A percentile compares a stretch with the other conserved stretches of the same genome.
Conservation (phyloP, 179 eudicot genomes). For the Silene coronaria region DNA sequence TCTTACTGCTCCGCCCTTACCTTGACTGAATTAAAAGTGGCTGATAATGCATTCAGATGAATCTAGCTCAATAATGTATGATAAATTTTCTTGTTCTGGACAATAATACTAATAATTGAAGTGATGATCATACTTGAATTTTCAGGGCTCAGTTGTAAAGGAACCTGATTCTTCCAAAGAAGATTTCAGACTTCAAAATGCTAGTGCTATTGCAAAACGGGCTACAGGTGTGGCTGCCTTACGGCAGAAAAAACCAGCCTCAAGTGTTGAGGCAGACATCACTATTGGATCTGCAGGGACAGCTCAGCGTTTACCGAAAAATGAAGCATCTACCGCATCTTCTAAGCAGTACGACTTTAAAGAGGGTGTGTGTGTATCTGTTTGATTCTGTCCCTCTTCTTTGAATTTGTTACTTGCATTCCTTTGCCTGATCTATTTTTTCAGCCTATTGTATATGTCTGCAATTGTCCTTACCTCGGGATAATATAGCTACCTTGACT, state of each 20-base stretch:
- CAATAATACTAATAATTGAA: background rate
- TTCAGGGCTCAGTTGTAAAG: slow-evolving; percentile 59
- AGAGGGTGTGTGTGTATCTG: slow-evolving; percentile 44
- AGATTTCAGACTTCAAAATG: slow-evolving; percentile 52
- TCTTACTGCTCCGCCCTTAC: background rate
- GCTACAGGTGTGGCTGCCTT: slow-evolving; percentile 43
- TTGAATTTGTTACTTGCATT: background rate
- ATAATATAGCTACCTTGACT: background rate
- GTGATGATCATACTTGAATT: background rate
- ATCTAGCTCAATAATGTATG: background rate
- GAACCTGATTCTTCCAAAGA: slow-evolving; percentile 59
- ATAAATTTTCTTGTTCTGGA: background rate
- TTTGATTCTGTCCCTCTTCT: background rate
- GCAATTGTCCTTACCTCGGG: background rate
- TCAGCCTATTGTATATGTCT: background rate
- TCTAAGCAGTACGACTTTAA: slow-evolving; percentile 67
- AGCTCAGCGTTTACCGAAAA: slow-evolving; percentile 71
- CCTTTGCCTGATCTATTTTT: background rate
- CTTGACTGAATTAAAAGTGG: background rate
- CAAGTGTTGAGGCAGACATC: slow-evolving; percentile 82
- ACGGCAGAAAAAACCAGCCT: slow-evolving; percentile 64
- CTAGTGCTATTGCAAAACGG: slow-evolving; percentile 55
- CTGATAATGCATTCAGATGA: background rate
- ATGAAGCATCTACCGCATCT: slow-evolving; percentile 86
- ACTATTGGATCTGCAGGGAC: slow-evolving; percentile 59